A percentile compares a stretch with the other conserved stretches of the same genome.
Conservation (phyloP, 192 early-diverging fungal genomes). For the Entomortierella lignicola region DNA sequence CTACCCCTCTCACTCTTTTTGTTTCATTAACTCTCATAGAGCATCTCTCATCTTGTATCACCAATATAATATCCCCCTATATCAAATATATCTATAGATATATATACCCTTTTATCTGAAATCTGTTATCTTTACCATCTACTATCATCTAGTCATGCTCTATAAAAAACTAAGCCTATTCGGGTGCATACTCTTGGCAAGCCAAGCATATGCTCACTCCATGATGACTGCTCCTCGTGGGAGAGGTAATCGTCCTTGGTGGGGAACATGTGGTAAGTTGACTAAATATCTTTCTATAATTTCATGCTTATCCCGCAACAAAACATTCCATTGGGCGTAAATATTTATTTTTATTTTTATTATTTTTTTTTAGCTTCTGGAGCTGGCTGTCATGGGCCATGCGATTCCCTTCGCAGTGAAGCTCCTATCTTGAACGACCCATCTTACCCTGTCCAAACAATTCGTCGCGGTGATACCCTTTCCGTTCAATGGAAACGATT, state of each 20-base stretch:
- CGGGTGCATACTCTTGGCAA: slow-evolving; percentile 9
- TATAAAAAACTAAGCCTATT: slow-evolving; percentile 2
- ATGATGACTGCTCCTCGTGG: slow-evolving; percentile 48
- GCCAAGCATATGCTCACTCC: slow-evolving; percentile 32
- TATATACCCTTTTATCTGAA: too few species aligned
- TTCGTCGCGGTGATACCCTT: slow-evolving; percentile 65
- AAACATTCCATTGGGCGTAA: background rate
- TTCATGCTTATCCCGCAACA: background rate
- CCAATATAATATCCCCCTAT: too few species aligned
- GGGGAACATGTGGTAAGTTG: slow-evolving; percentile 42
- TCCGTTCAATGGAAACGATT: slow-evolving; percentile 64
- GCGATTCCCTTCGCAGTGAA: slow-evolving; percentile 60
- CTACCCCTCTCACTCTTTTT: background rate
- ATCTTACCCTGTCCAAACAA: slow-evolving; percentile 61
- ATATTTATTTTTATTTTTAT: background rate
- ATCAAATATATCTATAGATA: too few species aligned
- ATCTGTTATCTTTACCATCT: too few species aligned
- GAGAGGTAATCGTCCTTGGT: slow-evolving; percentile 43
- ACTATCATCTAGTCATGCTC: too few species aligned
- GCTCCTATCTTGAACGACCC: slow-evolving; percentile 64
- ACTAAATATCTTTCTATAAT: background rate
- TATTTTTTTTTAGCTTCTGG: slow-evolving; percentile 56
- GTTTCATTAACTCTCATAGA: too few species aligned
- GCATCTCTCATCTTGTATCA: too few species aligned
- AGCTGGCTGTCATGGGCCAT: slow-evolving; percentile 70